Evolutionary conservation across 176 grass and related monocot species (phyloP).

Genomic region (Oropetium thomaeum): DNA sequence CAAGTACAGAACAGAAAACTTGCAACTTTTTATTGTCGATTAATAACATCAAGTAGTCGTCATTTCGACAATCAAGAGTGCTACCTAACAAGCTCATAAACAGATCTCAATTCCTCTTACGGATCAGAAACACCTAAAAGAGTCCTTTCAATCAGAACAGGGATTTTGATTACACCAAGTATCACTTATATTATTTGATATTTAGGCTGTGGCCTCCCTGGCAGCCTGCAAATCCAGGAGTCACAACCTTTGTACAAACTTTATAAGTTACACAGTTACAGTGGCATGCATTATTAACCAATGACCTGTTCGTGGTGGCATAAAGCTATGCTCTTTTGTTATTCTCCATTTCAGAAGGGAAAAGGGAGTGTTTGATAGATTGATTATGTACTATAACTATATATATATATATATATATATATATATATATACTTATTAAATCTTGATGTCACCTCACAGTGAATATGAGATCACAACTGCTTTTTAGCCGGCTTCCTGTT

Average conservation of each 20-base stretch:
- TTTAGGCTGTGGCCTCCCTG: neutral
- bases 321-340: neutral
- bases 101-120: no score
- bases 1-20: no score
- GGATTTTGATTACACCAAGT: neutral
- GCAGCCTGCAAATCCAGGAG: neutral
- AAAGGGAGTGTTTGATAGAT: neutral
- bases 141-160: neutral
- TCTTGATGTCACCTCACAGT: neutral
- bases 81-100: no score
- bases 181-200: neutral
- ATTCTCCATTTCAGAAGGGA: neutral
- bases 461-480: slow-evolving; percentile 23
- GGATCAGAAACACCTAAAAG: no score
- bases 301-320: neutral
- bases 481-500: slow-evolving; percentile 40
- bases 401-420: no score
- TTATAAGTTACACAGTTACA: neutral
- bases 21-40: no score
- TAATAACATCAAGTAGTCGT: no score
- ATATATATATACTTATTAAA: no score
- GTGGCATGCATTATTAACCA: neutral
- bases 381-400: neutral
- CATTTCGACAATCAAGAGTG: no score
- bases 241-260: neutral